A percentile compares a stretch with the other conserved stretches of the same genome.
Evolutionary conservation across 2,329 filamentous ascomycete genomes (phyloP).

Genomic region (Nothopassalora personata): DNA sequence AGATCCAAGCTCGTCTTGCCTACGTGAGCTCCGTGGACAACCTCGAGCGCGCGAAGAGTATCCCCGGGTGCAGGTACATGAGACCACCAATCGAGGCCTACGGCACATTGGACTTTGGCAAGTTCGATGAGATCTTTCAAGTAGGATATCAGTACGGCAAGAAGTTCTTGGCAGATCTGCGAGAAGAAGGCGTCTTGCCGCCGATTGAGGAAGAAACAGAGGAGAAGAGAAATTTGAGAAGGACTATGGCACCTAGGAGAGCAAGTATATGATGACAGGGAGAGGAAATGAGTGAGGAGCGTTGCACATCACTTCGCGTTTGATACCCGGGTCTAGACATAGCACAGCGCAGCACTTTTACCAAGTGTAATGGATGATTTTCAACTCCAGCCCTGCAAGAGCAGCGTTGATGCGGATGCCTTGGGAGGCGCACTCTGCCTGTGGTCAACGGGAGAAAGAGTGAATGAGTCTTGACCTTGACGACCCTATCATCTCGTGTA

Average conservation of each 20-base stretch:
- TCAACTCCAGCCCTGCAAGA: background rate
- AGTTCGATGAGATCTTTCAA: constrained; percentile 94
- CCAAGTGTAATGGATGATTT: background rate
- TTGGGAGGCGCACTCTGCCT: constrained; percentile 30
- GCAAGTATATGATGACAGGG: constrained; percentile 38
- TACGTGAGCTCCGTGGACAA: constrained; percentile 95
- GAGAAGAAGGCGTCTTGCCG: constrained; percentile 70
- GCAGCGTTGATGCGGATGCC: constrained; percentile 53
- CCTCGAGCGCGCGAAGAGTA: constrained; percentile 84
- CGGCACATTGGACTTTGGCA: constrained; percentile 90
- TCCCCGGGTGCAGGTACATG: constrained; percentile 92
- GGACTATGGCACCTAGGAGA: constrained; percentile 49
- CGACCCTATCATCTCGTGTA: no score
- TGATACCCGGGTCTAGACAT: background rate
- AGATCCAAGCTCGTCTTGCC: constrained; percentile 90
- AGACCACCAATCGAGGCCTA: constrained; percentile 89
- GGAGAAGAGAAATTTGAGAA: constrained; percentile 46
- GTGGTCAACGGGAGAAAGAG: no score
- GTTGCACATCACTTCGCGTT: background rate
- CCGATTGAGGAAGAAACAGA: constrained; percentile 45
- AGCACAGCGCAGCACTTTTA: background rate
- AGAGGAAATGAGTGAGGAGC: background rate
- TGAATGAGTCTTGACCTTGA: no score
- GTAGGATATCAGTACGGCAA: constrained; percentile 83
- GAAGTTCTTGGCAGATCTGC: constrained; percentile 70